A percentile compares a stretch with the other conserved stretches of the same genome.
Conservation (phyloP, 208 protist species). For the Trichomonas gallinae region DNA sequence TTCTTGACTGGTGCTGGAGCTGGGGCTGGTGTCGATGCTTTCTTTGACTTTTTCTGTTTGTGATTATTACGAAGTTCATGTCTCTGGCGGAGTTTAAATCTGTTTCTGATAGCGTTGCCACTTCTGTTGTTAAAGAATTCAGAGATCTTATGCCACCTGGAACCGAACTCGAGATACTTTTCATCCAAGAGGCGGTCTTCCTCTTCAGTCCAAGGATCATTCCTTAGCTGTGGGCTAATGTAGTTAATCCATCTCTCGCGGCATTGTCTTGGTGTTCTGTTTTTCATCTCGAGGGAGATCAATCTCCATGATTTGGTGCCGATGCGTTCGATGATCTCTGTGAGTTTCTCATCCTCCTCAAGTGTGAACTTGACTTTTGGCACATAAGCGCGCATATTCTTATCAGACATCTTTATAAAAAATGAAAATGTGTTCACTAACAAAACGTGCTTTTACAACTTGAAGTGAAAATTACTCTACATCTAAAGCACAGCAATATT, state of each 20-base stretch:
- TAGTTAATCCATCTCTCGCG: neutral
- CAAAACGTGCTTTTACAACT: too few relatives aligned
- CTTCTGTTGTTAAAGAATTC: neutral
- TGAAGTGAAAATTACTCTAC: too few relatives aligned
- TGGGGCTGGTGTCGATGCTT: too few relatives aligned
- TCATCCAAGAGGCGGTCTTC: neutral
- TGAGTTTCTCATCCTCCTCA: neutral
- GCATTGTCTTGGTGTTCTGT: neutral
- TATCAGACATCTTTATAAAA: too few relatives aligned
- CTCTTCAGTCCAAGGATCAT: neutral
- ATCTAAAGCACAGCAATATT: too few relatives aligned
- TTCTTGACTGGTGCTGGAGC: too few relatives aligned
- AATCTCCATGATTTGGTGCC: neutral
- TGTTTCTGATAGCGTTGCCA: neutral
- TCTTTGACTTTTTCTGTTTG: too few relatives aligned
- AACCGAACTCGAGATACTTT: neutral
- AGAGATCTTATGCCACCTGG: neutral
- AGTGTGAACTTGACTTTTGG: neutral
- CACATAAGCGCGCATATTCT: too few relatives aligned
- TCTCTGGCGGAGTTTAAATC: neutral
- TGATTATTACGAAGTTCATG: neutral
- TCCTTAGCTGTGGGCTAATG: neutral
- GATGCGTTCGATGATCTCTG: too few relatives aligned
- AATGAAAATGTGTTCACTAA: too few relatives aligned
- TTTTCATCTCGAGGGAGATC: neutral